These are phyloP conservation scores for Trichoderma oligosporum DNA, from an alignment of 2,329 filamentous ascomycete genomes.

Conservation along the genomic window DNA sequence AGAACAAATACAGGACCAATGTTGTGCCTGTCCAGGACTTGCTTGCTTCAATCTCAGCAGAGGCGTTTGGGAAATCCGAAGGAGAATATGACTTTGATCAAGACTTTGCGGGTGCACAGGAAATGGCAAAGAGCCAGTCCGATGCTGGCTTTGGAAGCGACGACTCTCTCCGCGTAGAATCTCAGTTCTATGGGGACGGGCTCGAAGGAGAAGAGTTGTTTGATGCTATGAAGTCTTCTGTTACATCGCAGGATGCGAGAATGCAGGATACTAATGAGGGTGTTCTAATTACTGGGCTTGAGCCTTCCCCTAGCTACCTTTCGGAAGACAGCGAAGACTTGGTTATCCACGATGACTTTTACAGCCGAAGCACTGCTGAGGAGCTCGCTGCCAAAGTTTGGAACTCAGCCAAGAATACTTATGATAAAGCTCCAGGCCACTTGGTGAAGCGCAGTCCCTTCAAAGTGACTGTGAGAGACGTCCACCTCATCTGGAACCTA, in stretches of 20 bases:
- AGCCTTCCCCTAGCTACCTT: slow-evolving; percentile 26
- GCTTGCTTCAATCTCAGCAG: slow-evolving; percentile 82
- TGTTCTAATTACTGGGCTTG: slow-evolving; percentile 35
- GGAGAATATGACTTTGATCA: slow-evolving; percentile 61
- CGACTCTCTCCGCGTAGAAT: slow-evolving; percentile 38
- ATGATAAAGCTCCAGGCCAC: slow-evolving; percentile 60
- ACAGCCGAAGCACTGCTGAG: slow-evolving; percentile 57
- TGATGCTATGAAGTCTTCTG: slow-evolving; percentile 40
- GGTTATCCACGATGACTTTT: slow-evolving; percentile 74
- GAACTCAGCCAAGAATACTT: slow-evolving; percentile 73
- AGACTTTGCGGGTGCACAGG: slow-evolving; percentile 55
- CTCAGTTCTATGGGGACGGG: slow-evolving; percentile 48
- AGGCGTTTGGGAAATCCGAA: slow-evolving; percentile 66
- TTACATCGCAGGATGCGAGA: slow-evolving; percentile 28
- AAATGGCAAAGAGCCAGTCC: slow-evolving; percentile 42
- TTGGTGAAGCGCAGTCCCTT: slow-evolving; percentile 67
- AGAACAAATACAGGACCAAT: slow-evolving; percentile 81
- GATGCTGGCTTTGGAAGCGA: slow-evolving; percentile 33
- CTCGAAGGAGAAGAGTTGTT: slow-evolving; percentile 46
- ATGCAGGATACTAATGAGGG: slow-evolving; percentile 39
- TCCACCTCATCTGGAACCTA: slow-evolving; percentile 95
- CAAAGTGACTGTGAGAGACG: slow-evolving; percentile 73
- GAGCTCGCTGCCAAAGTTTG: slow-evolving; percentile 71
- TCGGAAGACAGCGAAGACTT: slow-evolving; percentile 60
- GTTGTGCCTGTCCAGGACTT: slow-evolving; percentile 83